phyloP scores from a whole-genome alignment of 2,329 filamentous ascomycete genomes.

The Hymenoscyphus occultus region DNA sequence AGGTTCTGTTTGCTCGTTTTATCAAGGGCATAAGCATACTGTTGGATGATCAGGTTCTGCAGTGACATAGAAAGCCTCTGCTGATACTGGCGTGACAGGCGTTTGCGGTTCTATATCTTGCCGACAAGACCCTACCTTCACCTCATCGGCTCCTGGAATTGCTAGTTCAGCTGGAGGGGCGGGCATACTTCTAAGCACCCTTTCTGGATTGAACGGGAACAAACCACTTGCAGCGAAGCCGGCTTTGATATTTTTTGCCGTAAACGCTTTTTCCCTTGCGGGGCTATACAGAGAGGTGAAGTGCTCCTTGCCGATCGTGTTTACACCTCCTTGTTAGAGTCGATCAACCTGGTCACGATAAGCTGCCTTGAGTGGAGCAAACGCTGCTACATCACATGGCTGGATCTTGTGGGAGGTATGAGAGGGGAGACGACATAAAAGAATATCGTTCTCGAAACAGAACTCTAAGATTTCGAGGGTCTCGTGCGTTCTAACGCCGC shows the following conservation, averaged over 20 bases:
- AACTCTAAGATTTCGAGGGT: constrained; percentile 5
- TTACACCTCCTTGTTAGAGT: no score
- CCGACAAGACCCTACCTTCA: constrained; percentile 15
- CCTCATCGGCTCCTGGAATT: background rate
- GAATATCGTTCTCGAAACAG: constrained; percentile 4
- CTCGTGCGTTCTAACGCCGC: constrained; percentile 3
- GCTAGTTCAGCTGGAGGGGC: background rate
- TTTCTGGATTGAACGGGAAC: constrained; percentile 4
- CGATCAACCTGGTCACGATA: constrained; percentile 8
- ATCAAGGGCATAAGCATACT: constrained; percentile 27
- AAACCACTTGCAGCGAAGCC: background rate
- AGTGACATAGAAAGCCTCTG: constrained; percentile 15
- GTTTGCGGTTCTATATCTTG: no score
- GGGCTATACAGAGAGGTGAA: background rate
- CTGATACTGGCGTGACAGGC: no score
- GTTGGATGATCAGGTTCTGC: constrained; percentile 28
- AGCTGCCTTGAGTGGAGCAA: background rate
- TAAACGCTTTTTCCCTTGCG: no score
- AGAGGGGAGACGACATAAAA: background rate
- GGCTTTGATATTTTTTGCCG: constrained; percentile 1
- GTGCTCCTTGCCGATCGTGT: no score
- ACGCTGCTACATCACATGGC: background rate
- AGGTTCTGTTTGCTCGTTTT: constrained; percentile 28
- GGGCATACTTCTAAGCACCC: background rate
- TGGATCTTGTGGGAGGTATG: constrained; percentile 6